phyloP scores from a whole-genome alignment of 495 filamentous ascomycete genomes.

The Penicillium bovifimosum region DNA sequence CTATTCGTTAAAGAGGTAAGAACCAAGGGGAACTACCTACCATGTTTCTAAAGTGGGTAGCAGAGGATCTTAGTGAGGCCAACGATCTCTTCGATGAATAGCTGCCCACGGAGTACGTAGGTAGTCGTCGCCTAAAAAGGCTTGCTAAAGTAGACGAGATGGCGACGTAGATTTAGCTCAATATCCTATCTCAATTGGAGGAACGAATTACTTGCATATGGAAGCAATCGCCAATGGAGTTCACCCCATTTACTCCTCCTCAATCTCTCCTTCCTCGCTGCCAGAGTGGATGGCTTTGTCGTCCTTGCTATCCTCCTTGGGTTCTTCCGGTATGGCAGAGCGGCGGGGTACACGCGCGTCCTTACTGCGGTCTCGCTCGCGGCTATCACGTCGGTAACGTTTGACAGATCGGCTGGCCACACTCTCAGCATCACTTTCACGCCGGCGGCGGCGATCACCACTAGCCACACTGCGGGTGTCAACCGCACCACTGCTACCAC shows the following conservation, averaged over 20 bases:
- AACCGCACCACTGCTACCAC: conserved; percentile 72
- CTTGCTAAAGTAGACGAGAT: background rate
- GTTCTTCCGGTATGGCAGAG: conserved; percentile 33
- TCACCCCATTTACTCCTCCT: conserved; percentile 51
- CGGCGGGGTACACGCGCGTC: conserved; percentile 60
- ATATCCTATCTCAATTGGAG: background rate
- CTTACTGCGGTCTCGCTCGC: conserved; percentile 47
- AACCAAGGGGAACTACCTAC: no score
- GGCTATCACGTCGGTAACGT: conserved; percentile 41
- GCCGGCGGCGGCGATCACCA: conserved; percentile 50
- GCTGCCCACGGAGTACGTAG: no score
- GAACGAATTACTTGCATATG: conserved; percentile 4
- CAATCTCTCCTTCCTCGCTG: conserved; percentile 97
- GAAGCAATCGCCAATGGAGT: background rate
- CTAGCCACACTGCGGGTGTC: conserved; percentile 58
- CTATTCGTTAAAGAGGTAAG: no score
- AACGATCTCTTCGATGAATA: no score
- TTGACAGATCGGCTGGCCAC: conserved; percentile 56
- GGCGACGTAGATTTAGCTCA: background rate
- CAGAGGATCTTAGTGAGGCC: no score
- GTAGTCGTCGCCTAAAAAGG: no score
- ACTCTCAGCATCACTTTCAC: conserved; percentile 72
- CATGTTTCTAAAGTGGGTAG: no score
- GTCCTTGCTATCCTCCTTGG: conserved; percentile 47
- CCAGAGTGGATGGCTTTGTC: conserved; percentile 71